Evolutionary conservation across 352 stramenopile genomes (phyloP).

Genomic region (Hyaloperonospora arabidopsidis): DNA sequence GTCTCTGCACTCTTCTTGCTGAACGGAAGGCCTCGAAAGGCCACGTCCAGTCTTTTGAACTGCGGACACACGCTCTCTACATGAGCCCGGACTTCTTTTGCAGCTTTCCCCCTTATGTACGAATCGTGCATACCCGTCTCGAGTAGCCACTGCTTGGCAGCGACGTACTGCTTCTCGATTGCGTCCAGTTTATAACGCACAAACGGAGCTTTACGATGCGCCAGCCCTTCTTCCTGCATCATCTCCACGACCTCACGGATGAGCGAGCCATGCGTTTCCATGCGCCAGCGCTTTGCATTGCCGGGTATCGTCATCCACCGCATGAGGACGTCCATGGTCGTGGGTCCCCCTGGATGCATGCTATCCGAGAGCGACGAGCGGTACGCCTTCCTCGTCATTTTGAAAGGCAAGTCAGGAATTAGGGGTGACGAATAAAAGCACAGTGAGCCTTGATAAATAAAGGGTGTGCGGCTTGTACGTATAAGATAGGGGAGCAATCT

Average conservation of each 20-base stretch:
- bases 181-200: slow-evolving; percentile 30
- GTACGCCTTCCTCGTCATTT: slow-evolving; percentile 11
- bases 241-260: slow-evolving; percentile 24
- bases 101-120: slow-evolving; percentile 16
- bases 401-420: neutral
- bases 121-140: slow-evolving; percentile 34
- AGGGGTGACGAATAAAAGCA: too few species aligned
- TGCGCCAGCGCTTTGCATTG: slow-evolving; percentile 35
- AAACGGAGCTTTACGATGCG: slow-evolving; percentile 21
- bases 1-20: slow-evolving; percentile 15
- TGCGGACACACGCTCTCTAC: slow-evolving; percentile 24
- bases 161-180: slow-evolving; percentile 37
- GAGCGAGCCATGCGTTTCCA: slow-evolving; percentile 10
- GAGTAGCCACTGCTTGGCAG: slow-evolving; percentile 30
- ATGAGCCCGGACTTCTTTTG: slow-evolving; percentile 25
- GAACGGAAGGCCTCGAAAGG: slow-evolving; percentile 22
- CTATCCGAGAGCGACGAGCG: slow-evolving; percentile 17
- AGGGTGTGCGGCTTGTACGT: too few species aligned
- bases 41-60: slow-evolving; percentile 26
- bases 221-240: slow-evolving; percentile 18
- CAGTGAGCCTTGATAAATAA: too few species aligned
- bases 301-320: slow-evolving; percentile 26
- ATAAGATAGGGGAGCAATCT: too few species aligned
- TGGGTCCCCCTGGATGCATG: slow-evolving; percentile 12
- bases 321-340: slow-evolving; percentile 31